A percentile compares a stretch with the other conserved stretches of the same genome.
phyloP scores from a whole-genome alignment of 768 basidiomycete species.

The Auricularia auricula-judae region DNA sequence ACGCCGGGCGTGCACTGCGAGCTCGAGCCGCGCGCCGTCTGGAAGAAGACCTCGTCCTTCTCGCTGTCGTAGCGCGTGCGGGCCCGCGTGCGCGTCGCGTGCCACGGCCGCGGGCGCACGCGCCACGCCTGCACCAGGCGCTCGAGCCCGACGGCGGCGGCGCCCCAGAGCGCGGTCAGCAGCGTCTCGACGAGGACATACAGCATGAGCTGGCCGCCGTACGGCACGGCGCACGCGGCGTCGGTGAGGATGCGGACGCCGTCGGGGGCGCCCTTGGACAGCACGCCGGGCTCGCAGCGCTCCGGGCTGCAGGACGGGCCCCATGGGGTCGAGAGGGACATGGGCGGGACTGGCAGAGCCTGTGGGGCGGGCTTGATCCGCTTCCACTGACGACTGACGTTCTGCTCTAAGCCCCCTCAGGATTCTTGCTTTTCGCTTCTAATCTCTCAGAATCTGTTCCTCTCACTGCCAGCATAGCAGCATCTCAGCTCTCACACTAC shows the following conservation, averaged over 20 bases:
- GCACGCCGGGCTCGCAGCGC: too few relatives aligned
- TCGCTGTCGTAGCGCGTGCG: neutral
- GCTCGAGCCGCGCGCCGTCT: neutral
- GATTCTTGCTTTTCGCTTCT: too few relatives aligned
- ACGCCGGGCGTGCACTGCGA: neutral
- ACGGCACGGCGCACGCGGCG: neutral
- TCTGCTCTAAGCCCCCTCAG: too few relatives aligned
- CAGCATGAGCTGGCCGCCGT: neutral
- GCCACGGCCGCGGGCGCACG: neutral
- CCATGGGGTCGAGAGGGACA: too few relatives aligned
- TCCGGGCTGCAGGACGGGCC: too few relatives aligned
- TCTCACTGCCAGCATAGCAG: too few relatives aligned
- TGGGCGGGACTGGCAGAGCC: too few relatives aligned
- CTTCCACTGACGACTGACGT: too few relatives aligned
- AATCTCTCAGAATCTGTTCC: too few relatives aligned
- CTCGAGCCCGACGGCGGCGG: neutral
- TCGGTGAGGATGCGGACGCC: neutral
- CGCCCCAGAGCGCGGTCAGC: slow-evolving; percentile 1
- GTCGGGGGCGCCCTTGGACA: too few relatives aligned
- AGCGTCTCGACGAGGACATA: neutral
- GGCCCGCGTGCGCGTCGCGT: neutral
- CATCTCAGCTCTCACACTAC: too few relatives aligned
- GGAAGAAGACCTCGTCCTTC: neutral
- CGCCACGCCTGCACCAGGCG: neutral
- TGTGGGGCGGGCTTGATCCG: too few relatives aligned